Evolutionary conservation across 768 basidiomycete species (phyloP), one percentile per base, ranked within the genome.

Genomic region (Lactarius vividus): DNA sequence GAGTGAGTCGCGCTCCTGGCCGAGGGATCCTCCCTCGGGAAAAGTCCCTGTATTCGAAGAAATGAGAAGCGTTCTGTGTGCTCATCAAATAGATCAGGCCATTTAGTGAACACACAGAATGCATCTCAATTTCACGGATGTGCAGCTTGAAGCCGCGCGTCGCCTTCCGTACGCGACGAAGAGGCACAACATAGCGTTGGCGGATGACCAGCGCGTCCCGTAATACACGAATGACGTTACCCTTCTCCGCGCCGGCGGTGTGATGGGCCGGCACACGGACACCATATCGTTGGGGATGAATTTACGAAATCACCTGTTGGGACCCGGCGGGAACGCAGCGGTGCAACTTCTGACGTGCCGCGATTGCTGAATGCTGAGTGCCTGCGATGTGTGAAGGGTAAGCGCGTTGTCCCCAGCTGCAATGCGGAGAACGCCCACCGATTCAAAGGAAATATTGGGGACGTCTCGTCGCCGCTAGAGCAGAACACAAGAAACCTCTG

Each of bases 261-360:
- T 58, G 6, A 69, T 26, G 2, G 61, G 63, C 67, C 67, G 65
- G 46, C 57, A 59, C 54, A 68, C 69, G 46, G 57, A 59, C 54
- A 65, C 69, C 37, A 59, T n/a, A 4, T 56, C 58, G 42, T 42
- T 55, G 8, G 52, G 63, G 13, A 69, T 23, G 20, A 2, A 59
- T 23, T 15, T 42, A 65, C 5, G 69, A 46, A 70, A 23, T 70
- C 69, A 4, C 63, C 63, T 10, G 58, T 31, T 3, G 46, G 16
- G 6, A 20, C 1, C 57, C 57, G 8, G 44, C 57, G 13, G 67
- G 67, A 33, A 33, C 57, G 23, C 63, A 63, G 16, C 28, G 23
- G 8, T 59, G 57, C 67, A 58, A 68, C 20, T 53, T 60, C 35
- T 63, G 58, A 39, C 62, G 49, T 63, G 57, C 6, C 56, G 44